Base-by-base conservation (phyloP, 2,329 filamentous ascomycete species). In the Aspergillus brasiliensis region DNA sequence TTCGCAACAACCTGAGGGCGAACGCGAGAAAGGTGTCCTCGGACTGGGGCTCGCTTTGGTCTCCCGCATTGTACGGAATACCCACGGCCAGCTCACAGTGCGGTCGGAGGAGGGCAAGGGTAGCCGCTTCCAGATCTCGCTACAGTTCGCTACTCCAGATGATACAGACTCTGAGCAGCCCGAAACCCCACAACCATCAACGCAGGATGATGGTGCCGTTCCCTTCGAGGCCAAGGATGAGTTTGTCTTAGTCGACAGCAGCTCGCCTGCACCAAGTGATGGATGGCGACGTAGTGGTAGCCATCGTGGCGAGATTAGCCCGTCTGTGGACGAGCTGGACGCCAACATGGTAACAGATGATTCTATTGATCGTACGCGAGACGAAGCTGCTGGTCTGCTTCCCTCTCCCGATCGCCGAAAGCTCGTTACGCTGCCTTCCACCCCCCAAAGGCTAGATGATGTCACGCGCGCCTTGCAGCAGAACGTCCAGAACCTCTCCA, bases 21-120 rank as follows among this genome's bases (percentile, higher is more conserved):
- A 38, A 15, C 48, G 54, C 13, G 54, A 65, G 13, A 79, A 79
- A 55, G 77, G 79, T 8, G 87, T 87, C 0, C 76, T 96, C 1
- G 93, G 93, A 0, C 83, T 97, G 8, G 93, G 92, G 0, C 82
- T 97, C n/a, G 92, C 92, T 0, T 83, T 96, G 11, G 92, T 96
- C n/a, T 90, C 91, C 15, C 86, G 92, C 38, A 91, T 92, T 37
- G 83, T 97, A 31, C 86, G 88, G n/a, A 96, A 92, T 69, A 95
- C 96, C 91, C 89, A 94, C 60, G 93, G 92, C 0, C 92, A 96
- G 69, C 76, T 97, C 28, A 86, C 91, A 1, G 78, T 97, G 1
- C 94, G 92, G 69, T 96, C 92, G 0, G 91, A 95, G 68, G 84
- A 90, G 71, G 90, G 90, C 2, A 90, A 89, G 67, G 92, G 93